These are phyloP conservation scores for Leccinum truebloodii DNA, from an alignment of 768 basidiomycete species.

Conservation along the genomic window DNA sequence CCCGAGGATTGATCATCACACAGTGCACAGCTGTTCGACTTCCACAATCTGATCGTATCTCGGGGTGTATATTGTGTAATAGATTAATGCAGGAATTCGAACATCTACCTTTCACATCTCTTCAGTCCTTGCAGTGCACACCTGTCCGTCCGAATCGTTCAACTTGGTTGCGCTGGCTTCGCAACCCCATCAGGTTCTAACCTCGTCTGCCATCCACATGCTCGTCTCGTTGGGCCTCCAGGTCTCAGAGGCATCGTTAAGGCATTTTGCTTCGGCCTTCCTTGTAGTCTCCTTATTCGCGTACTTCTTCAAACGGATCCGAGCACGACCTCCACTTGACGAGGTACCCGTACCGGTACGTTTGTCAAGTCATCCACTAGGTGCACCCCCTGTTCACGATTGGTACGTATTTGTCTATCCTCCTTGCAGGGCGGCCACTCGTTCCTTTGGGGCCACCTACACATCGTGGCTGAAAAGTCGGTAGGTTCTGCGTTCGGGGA, in stretches of 20 bases:
- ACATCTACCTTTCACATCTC: neutral
- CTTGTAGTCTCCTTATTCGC: neutral
- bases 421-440: neutral
- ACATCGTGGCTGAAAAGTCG: constrained; percentile 5
- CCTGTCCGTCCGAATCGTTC: neutral
- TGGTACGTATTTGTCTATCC: neutral
- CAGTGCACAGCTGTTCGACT: neutral
- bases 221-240: neutral
- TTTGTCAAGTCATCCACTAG: neutral
- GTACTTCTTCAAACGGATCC: neutral
- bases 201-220: neutral
- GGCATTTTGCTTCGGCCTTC: neutral
- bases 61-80: neutral
- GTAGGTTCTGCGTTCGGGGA: constrained; percentile 1
- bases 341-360: constrained; percentile 3
- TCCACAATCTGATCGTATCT: neutral
- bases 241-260: neutral
- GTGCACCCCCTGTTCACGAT: neutral
- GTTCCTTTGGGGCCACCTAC: constrained; percentile 10
- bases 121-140: neutral
- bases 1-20: neutral
- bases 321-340: neutral
- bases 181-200: neutral
- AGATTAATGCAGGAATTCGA: neutral
- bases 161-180: neutral